Evolutionary conservation across 345 rosid genomes (phyloP).

Genomic region (Hevea brasiliensis): DNA sequence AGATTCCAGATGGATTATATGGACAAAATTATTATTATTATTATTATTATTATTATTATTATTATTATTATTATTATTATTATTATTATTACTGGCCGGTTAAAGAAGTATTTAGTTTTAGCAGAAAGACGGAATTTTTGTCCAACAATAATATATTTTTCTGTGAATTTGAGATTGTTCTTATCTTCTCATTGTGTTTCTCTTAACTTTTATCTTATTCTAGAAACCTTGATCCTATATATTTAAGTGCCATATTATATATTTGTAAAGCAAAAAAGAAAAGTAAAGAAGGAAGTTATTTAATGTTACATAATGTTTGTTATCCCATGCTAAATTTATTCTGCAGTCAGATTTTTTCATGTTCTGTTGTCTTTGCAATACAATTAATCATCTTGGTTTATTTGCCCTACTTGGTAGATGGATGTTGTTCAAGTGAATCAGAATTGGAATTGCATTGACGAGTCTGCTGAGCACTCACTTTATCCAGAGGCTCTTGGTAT

Average conservation of each 20-base stretch:
- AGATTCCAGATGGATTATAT: not conserved
- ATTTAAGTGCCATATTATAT: not conserved
- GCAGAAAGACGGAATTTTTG: not conserved
- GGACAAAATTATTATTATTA: not conserved
- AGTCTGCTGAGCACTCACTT: conserved; percentile 34
- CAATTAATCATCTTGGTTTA: not conserved
- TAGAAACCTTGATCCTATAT: not conserved
- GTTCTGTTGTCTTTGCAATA: not conserved
- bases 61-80: not conserved
- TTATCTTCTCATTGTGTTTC: not conserved
- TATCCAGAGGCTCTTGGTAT: conserved; percentile 33
- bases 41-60: not conserved
- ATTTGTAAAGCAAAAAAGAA: not conserved
- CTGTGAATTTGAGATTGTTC: not conserved
- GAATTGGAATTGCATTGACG: conserved; percentile 28
- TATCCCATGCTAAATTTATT: not conserved
- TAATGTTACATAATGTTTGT: conserved; percentile 4
- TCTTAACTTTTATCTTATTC: not conserved
- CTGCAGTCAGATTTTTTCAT: not conserved
- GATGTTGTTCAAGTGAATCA: conserved; percentile 31
- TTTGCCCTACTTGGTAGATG: conserved; percentile 35
- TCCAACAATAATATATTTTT: not conserved
- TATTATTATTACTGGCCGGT: not conserved
- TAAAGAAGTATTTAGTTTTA: not conserved
- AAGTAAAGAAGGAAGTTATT: not conserved